Evolutionary conservation across 805 yeast species (phyloP).

Genomic region (Ogataea naganishii): DNA sequence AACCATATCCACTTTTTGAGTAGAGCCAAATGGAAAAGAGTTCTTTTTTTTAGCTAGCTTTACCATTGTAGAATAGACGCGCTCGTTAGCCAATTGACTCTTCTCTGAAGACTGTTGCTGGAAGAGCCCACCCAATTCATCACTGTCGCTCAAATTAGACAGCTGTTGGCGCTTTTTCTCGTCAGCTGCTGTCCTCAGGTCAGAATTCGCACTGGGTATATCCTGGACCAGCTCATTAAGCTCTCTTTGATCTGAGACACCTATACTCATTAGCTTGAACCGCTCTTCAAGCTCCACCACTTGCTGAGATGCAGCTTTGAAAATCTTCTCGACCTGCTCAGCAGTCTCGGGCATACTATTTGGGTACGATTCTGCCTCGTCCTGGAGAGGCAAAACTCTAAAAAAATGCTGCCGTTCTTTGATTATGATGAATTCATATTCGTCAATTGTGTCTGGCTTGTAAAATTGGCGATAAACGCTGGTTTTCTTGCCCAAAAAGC

Average conservation of each 20-base stretch:
- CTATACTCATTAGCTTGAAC: conserved; percentile 9
- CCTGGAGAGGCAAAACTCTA: conserved; percentile 13
- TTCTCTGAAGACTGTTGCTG: too few relatives aligned
- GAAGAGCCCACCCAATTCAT: too few relatives aligned
- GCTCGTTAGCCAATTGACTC: too few relatives aligned
- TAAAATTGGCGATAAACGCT: conserved; percentile 6
- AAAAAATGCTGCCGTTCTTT: conserved; percentile 13
- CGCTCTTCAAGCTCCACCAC: conserved; percentile 8
- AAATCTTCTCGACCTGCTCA: conserved; percentile 9
- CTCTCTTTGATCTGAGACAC: conserved; percentile 11
- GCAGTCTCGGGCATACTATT: conserved; percentile 10
- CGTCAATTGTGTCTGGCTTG: conserved; percentile 4
- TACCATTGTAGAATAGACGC: too few relatives aligned
- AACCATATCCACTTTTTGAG: too few relatives aligned
- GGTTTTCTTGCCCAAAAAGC: conserved; percentile 34
- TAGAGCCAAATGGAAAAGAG: too few relatives aligned
- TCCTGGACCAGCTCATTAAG: conserved; percentile 10
- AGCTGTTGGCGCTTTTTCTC: too few relatives aligned
- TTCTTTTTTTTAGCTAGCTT: too few relatives aligned
- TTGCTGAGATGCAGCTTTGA: conserved; percentile 8
- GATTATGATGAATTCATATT: conserved; percentile 11
- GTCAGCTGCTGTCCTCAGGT: too few relatives aligned
- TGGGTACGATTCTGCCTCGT: conserved; percentile 4
- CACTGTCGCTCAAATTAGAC: too few relatives aligned
- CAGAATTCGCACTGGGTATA: too few relatives aligned